Evolutionary conservation across 495 filamentous ascomycete species (phyloP), one percentile per base, ranked within the genome.

Genomic region (Neurospora hispaniola): DNA sequence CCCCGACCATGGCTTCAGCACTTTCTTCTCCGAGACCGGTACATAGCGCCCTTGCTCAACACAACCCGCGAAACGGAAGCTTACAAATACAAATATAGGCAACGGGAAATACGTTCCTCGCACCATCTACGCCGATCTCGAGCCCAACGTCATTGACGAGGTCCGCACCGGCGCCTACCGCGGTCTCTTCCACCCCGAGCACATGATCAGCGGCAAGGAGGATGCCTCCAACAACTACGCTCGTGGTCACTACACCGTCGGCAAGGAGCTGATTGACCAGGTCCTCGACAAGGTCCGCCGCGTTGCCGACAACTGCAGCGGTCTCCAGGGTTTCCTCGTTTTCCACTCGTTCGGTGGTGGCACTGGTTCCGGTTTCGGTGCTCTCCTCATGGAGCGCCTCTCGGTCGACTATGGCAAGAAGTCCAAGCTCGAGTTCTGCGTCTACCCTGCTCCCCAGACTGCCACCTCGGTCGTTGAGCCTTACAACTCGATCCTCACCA

Each of bases 1-100:
- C 73, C 93, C 94, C 75, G 96, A 98, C 82, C 93, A 97, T 78
- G 96, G 96, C 72, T 99, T 99, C 88, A 97, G 94, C 89, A 98
- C 96, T 81, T 99, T 99, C 90, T 99, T 99, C 89, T 98, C 96
- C 74, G 96, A 99, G 88, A 99, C 96, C 78, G 96, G 96, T 98
- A 92, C 75, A 89, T 75, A 54, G 78, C n/a, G 69, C 16, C 23
- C 18, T 23, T 44, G 69, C 40, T 3, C 35, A 35, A 16, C 7
- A 5, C 41, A 70, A 7, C 5, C 23, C 31, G 31, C 46, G 1
- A 69, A 43, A 62, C 54, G 62, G 39, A 72, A n/a, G 20, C 74
- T 41, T 42, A 75, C 71, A 43, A 75, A 72, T 23, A 27, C 31
- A 18, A 42, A 46, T 48, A 73, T 75, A 97, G 96, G 96, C 82